These are phyloP conservation scores for Gorgonomyces haynaldii DNA, from an alignment of 192 early-diverging fungal genomes.

Conservation along the genomic window DNA sequence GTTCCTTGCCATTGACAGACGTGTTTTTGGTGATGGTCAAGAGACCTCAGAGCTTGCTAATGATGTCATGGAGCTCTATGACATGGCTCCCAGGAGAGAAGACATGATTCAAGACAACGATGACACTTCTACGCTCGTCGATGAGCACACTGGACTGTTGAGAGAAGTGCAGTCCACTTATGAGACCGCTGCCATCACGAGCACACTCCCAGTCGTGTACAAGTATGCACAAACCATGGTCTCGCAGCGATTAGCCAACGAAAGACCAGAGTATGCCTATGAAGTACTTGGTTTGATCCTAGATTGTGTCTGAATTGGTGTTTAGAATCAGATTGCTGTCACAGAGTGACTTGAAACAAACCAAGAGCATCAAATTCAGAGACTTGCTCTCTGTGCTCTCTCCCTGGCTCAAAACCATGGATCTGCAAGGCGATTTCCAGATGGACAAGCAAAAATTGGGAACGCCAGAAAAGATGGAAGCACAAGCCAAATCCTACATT, in stretches of 20 bases:
- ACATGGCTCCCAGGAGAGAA: not conserved
- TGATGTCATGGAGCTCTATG: constrained; percentile 6
- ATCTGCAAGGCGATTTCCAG: constrained; percentile 3
- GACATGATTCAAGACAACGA: constrained; percentile 15
- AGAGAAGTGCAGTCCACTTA: constrained; percentile 20
- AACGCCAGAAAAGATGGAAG: constrained; percentile 10
- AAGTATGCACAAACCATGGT: constrained; percentile 62
- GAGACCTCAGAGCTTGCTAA: constrained; percentile 7
- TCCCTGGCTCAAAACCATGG: not conserved
- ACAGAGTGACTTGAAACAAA: not conserved
- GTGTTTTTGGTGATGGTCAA: constrained; percentile 30
- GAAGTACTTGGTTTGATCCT: constrained; percentile 19
- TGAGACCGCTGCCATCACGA: constrained; percentile 50
- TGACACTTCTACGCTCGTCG: constrained; percentile 14
- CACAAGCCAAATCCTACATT: constrained; percentile 17
- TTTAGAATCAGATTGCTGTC: constrained; percentile 46
- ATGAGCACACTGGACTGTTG: constrained; percentile 4
- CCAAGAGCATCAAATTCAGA: not conserved
- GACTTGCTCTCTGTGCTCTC: not conserved
- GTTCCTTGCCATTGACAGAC: constrained; percentile 56
- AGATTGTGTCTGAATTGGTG: constrained; percentile 67
- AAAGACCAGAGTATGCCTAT: constrained; percentile 50
- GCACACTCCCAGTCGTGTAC: constrained; percentile 63
- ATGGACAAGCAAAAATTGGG: not conserved
- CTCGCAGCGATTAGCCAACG: constrained; percentile 55